Percentiles rank a stretch among this genome's conserved stretches.
phyloP scores from a whole-genome alignment of 2,329 filamentous ascomycete species.

The Myriosclerotinia scirpicola region DNA sequence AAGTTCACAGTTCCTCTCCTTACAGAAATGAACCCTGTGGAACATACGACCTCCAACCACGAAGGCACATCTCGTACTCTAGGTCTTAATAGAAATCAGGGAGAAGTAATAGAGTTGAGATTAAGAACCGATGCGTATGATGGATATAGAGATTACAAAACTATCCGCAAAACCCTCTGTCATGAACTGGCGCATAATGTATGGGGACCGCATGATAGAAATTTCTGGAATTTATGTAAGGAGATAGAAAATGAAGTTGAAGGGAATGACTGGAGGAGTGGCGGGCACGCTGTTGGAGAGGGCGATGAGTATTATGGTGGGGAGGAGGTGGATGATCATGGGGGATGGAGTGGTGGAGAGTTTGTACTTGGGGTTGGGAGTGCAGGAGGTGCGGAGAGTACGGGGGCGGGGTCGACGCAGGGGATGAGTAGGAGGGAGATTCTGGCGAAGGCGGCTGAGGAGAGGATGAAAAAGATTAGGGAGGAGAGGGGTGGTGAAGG shows the following conservation, averaged over 20 bases:
- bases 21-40: conserved; percentile 91
- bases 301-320: conserved; percentile 55
- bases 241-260: conserved; percentile 87
- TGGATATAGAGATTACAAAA: conserved; percentile 89
- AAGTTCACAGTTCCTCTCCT: conserved; percentile 81
- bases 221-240: conserved; percentile 88
- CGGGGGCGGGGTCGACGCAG: conserved; percentile 35
- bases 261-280: conserved; percentile 71
- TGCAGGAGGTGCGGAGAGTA: conserved; percentile 44
- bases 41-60: conserved; percentile 70
- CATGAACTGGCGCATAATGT: conserved; percentile 96
- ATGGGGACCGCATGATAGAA: conserved; percentile 74
- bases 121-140: conserved; percentile 92
- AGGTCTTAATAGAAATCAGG: conserved; percentile 82
- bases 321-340: conserved; percentile 62
- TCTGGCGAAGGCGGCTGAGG: conserved; percentile 71
- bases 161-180: conserved; percentile 86
- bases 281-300: conserved; percentile 62
- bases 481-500: conserved; percentile 30
- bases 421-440: conserved; percentile 70
- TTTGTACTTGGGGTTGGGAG: conserved; percentile 66
- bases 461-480: conserved; percentile 43
- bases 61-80: conserved; percentile 74
- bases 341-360: conserved; percentile 76
- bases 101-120: conserved; percentile 87